Evolutionary conservation across 805 yeast genomes (phyloP), one percentile per base, ranked within the genome.

Genomic region (Kazachstania martiniae): DNA sequence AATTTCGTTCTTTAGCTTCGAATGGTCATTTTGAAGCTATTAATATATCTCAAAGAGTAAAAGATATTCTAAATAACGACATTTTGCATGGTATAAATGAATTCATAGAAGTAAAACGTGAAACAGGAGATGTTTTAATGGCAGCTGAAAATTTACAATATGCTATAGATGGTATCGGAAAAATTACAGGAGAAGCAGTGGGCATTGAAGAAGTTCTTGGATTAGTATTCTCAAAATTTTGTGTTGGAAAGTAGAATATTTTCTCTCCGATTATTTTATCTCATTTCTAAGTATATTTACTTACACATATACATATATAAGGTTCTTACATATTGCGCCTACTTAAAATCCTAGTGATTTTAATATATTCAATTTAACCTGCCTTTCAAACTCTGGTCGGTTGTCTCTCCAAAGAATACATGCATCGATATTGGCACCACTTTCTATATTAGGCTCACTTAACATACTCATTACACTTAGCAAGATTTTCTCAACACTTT

Each of bases 381-480:
- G 70, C 35, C 61, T 58, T 44, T 78, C 71, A 52, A 74, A 91
- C 42, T 70, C 77, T 3, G 61, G 70, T 36, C 87, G 68, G 54
- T 84, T 66, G 43, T 84, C 94, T 56, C 98, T 70, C 94, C 95
- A 89, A 40, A 91, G 67, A 56, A 86, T 86, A 46, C 72, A 66
- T 8, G 81, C 81, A 43, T 74, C 81, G 33, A 75, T 69, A 48
- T 91, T 85, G 31, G 98, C 98, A 8, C 96, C 97, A 47, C 94
- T 81, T 56, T 89, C 96, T 21, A 83, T 79, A 51, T 91, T 91
- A 3, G 98, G 97, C 58, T 91, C 95, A 17, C 96, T 94, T 39
- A 91, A 66, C 96, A 91, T 87, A 49, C 94, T 82, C 69, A 87
- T 74, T 15, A 91, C 97, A 56, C 94, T 80, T 37, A 91, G 61